Percentiles rank a stretch among this genome's conserved stretches.
Conservation (phyloP, 2,329 filamentous ascomycete genomes). For the Talaromyces sp. region DNA sequence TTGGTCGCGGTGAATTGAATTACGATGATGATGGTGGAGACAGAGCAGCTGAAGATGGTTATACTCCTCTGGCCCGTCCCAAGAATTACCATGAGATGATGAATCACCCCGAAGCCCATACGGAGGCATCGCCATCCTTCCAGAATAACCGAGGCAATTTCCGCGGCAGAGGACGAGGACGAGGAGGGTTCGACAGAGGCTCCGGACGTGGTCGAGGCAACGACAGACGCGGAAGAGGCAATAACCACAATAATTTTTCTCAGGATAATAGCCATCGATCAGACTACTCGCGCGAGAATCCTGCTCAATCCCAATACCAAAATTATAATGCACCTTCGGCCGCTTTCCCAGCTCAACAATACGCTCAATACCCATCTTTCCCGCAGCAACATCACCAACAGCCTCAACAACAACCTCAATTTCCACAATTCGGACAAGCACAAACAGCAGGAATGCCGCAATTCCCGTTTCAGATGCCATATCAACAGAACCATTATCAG, state of each 20-base stretch:
- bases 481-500: slow-evolving; percentile 44
- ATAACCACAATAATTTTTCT: slow-evolving; percentile 17
- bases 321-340: slow-evolving; percentile 25
- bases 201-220: slow-evolving; percentile 34
- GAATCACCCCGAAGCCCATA: slow-evolving; percentile 37
- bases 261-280: slow-evolving; percentile 28
- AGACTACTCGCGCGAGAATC: slow-evolving; percentile 29
- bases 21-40: slow-evolving; percentile 67
- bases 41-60: slow-evolving; percentile 46
- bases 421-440: slow-evolving; percentile 11
- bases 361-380: slow-evolving; percentile 26
- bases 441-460: slow-evolving; percentile 30
- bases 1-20: slow-evolving; percentile 50
- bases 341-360: slow-evolving; percentile 24
- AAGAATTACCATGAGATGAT: slow-evolving; percentile 57
- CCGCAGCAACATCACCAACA: slow-evolving; percentile 38
- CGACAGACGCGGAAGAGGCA: slow-evolving; percentile 29
- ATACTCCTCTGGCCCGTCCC: slow-evolving; percentile 68
- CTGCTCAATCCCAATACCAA: slow-evolving; percentile 25
- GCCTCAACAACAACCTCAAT: slow-evolving; percentile 26
- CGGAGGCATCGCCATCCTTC: slow-evolving; percentile 28
- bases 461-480: slow-evolving; percentile 39
- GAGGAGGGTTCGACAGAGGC: slow-evolving; percentile 35
- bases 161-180: slow-evolving; percentile 49
- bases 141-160: slow-evolving; percentile 32